Base-by-base conservation (phyloP, 2,329 filamentous ascomycete species). In the Penicillium sp. region DNA sequence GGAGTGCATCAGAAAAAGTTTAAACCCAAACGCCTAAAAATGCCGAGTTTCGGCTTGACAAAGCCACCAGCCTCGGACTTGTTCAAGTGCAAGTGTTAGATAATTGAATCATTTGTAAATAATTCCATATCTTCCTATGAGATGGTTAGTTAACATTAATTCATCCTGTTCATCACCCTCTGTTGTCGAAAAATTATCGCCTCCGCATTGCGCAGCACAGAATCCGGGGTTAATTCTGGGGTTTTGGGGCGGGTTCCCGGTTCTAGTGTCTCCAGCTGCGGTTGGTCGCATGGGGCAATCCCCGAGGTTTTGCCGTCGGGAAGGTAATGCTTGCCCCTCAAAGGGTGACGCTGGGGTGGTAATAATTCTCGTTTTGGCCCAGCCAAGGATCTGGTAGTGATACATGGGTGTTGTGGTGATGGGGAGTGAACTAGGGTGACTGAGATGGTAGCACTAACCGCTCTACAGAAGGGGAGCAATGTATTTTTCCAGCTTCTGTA, bases 261-360 rank as follows among this genome's bases (percentile, higher is more conserved):
- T 18, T 18, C 37, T 29, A 23, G 26, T 17, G 21, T 26, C 24
- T n/a, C 18, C 10, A 18, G 27, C n/a, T 21, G 33, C 33, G 33
- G 33, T 4, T 36, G 33, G 20, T 36, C 33, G 18, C 9, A 36
- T 36, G 33, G 33, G 15, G 26, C 32, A 48, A 26, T 13, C 15
- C 37, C 46, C 46, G 46, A 49, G 39, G 46, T 49, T 49, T 30
- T 49, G 13, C 46, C 46, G 46, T 12, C 6, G 17, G 20, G 29
- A 7, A 5, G 46, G 46, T 18, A 49, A 36, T 17, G n/a, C 3
- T 29, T 27, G 4, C 37, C 37, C 27, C 37, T 2, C 7, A 24
- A 5, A 39, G 4, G 18, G 6, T 12, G 20, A 10, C 12, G 12
- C 15, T 23, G 12, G 4, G 34, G 34, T 7, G 34, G 34, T 8